Base-by-base conservation (phyloP, 2,329 filamentous ascomycete genomes). In the Fusarium sp. region DNA sequence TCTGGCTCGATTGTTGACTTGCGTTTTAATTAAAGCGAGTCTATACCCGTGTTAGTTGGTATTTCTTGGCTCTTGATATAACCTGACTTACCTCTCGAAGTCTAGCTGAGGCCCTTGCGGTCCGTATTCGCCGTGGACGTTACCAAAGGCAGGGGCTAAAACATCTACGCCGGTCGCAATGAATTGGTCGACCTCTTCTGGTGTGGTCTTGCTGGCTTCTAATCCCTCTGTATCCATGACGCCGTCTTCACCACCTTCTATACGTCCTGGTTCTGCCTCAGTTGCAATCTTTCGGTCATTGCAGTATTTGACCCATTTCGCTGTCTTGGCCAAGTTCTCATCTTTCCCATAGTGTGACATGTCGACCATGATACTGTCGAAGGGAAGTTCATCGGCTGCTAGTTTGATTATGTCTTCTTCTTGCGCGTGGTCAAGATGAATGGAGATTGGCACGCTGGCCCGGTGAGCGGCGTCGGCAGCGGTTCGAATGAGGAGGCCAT, bases 81-180 rank as follows among this genome's bases (percentile, higher is more conserved):
- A 27, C 25, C 25, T 11, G 25, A 27, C 25, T 27, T 3, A 27
- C 25, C 80, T 51, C 7, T 39, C 11, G 19, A 65, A 90, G 72
- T 91, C 89, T 19, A 91, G 77, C 75, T 84, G 81, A 23, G 89
- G 87, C 0, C 90, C 90, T 15, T 85, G 78, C 0, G 87, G 84
- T 0, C 90, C 90, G 76, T 93, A 93, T 70, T 89, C 87, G 9
- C 91, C 91, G 78, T 93, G 91, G 43, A 94, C 88, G 71, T 93
- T 94, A 4, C 91, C 91, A 76, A 93, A 91, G 2, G 89, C 89
- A 0, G 91, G 91, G 4, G 91, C 91, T 15, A 94, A 80, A 80
- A 90, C 90, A 72, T 93, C 88, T 73, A 93, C 91, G 1, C 90
- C 91, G 13, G 90, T 91, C 3, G 82, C 84, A 6, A 92, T 84